These are phyloP conservation scores for Lumnitzera racemosa DNA, from an alignment of 345 rosid genomes.

Conservation along the genomic window DNA sequence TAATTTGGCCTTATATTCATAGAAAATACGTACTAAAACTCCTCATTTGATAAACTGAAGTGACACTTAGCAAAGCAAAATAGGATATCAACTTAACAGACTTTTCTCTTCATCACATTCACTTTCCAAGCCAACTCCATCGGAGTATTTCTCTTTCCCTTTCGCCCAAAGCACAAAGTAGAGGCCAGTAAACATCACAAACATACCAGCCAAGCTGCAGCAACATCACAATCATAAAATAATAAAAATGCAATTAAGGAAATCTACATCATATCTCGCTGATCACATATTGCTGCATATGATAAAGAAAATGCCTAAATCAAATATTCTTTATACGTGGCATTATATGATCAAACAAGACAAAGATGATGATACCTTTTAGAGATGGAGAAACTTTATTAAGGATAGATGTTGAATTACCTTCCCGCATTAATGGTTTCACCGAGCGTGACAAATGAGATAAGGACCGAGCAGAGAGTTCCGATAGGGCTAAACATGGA, in stretches of 20 bases:
- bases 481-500: constrained; percentile 83
- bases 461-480: constrained; percentile 50
- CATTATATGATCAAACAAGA: too few species aligned
- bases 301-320: neutral
- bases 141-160: constrained; percentile 51
- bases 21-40: too few species aligned
- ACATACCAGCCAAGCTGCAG: constrained; percentile 79
- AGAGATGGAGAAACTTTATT: neutral
- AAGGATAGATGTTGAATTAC: constrained; percentile 15
- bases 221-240: neutral
- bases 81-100: constrained; percentile 44
- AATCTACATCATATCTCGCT: neutral
- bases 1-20: too few species aligned
- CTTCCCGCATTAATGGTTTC: constrained; percentile 61
- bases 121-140: constrained; percentile 23
- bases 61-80: neutral
- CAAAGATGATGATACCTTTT: too few species aligned
- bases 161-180: constrained; percentile 91
- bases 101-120: constrained; percentile 55
- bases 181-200: constrained; percentile 69
- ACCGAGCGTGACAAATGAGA: constrained; percentile 54
- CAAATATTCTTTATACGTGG: too few species aligned
- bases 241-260: neutral
- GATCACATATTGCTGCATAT: neutral
- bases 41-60: neutral